Evolutionary conservation across 1,284 basidiomycete species (phyloP).

Genomic region (Ceratorhiza oryzae-sativae): DNA sequence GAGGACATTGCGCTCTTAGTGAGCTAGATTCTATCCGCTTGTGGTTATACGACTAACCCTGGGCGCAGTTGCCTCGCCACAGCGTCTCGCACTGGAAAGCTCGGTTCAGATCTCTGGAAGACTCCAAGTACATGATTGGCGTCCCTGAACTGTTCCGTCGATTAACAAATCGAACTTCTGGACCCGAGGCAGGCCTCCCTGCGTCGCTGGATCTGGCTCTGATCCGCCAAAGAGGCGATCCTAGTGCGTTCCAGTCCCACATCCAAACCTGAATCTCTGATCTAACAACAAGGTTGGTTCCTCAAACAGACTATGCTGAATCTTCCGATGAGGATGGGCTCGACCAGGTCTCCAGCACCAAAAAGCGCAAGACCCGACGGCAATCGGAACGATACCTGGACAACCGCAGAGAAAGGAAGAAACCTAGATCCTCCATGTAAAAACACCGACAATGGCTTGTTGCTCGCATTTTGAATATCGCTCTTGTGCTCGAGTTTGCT

Average conservation of each 20-base stretch:
- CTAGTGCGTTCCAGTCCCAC: neutral
- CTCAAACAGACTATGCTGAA: neutral
- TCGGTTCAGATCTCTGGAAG: neutral
- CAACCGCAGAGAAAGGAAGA: neutral
- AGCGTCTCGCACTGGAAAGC: neutral
- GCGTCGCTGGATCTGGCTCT: neutral
- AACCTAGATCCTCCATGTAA: neutral
- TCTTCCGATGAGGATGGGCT: neutral
- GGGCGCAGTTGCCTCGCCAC: conserved; percentile 1
- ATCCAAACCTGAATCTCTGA: neutral
- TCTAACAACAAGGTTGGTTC: too few relatives aligned
- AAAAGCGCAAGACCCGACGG: neutral
- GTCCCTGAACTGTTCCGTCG: conserved; percentile 24
- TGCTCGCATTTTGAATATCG: neutral
- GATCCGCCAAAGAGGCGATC: neutral
- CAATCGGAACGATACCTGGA: neutral
- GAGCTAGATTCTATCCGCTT: neutral
- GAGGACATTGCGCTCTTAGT: conserved; percentile 26
- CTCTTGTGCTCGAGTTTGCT: neutral
- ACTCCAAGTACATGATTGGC: conserved; percentile 6
- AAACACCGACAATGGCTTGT: neutral
- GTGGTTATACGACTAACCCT: neutral
- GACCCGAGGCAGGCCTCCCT: neutral
- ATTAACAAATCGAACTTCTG: conserved; percentile 18
- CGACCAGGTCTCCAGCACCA: neutral